Base-by-base conservation (phyloP, 495 filamentous ascomycete genomes). In the Pyronema omphalodes region DNA sequence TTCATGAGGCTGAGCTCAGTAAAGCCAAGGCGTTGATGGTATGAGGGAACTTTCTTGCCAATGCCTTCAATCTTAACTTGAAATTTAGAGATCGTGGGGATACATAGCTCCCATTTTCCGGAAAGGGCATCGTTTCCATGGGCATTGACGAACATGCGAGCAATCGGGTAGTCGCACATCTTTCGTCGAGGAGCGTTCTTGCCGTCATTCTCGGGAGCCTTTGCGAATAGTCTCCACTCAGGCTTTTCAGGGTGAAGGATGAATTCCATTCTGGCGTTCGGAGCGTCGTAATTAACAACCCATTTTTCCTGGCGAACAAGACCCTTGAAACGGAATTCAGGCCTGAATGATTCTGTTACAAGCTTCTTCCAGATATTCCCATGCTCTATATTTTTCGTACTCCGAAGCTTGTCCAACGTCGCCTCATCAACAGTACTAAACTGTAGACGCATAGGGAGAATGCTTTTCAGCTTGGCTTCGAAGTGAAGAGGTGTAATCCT, bases 171-270 rank as follows among this genome's bases (percentile, higher is more conserved):
- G 5, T 63, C 58, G 3, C 81, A 63, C 11, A 74, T 61, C 45
- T 70, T 67, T 37, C 80, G 67, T 19, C 72, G 58, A 7, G 60
- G 53, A 57, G 68, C 71, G n/a, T 68, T 63, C 0, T 60, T 63
- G 1, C 73, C 67, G 19, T 71, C 66, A 6, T 52, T 46, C 19
- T 55, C 37, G 0, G 63, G 60, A 17, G 73, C 61, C 44, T 73
- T 75, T 11, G 73, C 74, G 57, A 68, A 82, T 2, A 82, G 55
- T 0, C 67, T 61, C 80, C 80, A 83, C 46, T 77, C 62, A 2
- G 71, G 55, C n/a, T 60, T 57, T 1, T 55, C 41, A 12, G 58
- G 39, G 23, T 64, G 60, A 18, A 84, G 68, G 0, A 72, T 52
- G 23, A 84, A 64, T 29, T 77, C 68, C 37, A 83, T 61, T 49